Evolutionary conservation across 352 stramenopile genomes (phyloP).

Genomic region (Lagenidium giganteum): DNA sequence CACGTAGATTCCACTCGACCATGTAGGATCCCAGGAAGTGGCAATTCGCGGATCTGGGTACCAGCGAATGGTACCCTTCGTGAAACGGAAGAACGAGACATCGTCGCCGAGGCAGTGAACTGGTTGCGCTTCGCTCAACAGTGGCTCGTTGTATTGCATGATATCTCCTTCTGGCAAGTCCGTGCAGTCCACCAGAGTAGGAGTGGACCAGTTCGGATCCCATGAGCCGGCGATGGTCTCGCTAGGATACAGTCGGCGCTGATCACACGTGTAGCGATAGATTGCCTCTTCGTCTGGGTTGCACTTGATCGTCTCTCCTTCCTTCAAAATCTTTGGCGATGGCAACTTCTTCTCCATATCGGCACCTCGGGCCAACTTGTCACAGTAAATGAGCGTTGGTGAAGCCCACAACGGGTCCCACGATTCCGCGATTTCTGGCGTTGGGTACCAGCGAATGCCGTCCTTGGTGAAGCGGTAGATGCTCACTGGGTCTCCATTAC

Average conservation of each 20-base stretch:
- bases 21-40: not conserved
- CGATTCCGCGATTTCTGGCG: constrained; percentile 2
- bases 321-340: too few species aligned
- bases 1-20: not conserved
- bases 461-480: constrained; percentile 12
- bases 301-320: not conserved
- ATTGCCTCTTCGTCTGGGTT: not conserved
- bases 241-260: not conserved
- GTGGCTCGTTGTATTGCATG: not conserved
- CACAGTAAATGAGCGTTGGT: constrained; percentile 5
- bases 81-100: not conserved
- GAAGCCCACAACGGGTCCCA: constrained; percentile 10
- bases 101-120: not conserved
- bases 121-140: not conserved
- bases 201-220: not conserved
- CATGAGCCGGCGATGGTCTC: not conserved
- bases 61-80: not conserved
- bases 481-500: not conserved
- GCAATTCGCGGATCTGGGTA: not conserved
- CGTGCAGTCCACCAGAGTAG: not conserved
- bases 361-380: not conserved
- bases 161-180: not conserved
- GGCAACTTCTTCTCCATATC: too few species aligned
- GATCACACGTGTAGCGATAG: not conserved
- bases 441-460: constrained; percentile 11